Evolutionary conservation across 768 basidiomycete genomes (phyloP), one percentile per base, ranked within the genome.

Genomic region (Termitomyces sp.): DNA sequence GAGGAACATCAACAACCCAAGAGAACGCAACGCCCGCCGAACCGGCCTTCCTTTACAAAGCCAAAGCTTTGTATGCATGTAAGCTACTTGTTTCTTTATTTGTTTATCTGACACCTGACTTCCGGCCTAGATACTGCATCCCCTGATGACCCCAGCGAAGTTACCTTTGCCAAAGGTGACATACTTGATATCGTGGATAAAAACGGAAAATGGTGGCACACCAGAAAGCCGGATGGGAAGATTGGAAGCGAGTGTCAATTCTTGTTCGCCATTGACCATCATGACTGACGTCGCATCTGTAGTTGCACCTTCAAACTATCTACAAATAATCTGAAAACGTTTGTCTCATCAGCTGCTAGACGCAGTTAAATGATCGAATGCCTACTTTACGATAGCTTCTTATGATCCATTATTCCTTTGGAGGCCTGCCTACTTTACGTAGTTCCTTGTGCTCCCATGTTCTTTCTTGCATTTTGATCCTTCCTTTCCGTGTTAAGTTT

Each of bases 131-230:
- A 99, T 75, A 83, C 82, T 50, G 96, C 94, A n/a, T 92, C 90
- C 2, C 77, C 90, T 29, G 95, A 98, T 57, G 97, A 99, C 70
- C 92, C 95, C 13, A 97, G 92, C 68, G 97, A 99, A 73, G 89
- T 99, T 41, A 91, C 92, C 49, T 98, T 99, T 72, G 67, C 75
- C 52, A 98, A 98, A 71, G 93, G 94, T 54, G 96, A 98, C 67
- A 77, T 93, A 41, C 82, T 98, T 61, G 94, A 97, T 61, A 89
- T 98, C 55, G 71, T 94, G 57, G 95, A 98, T 73, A 94, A 92
- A 73, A 85, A 91, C 65, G 91, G 91, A 51, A 92, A 93, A 68
- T 93, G 92, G 92, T 94, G 92, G 92, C 91, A 92, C 66, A 89
- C 91, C 36, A 85, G 75, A 67, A 94, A 89, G 72, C 64, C 78